Base-by-base conservation (phyloP, 208 protist species). In the Trypanosoma grayi region DNA sequence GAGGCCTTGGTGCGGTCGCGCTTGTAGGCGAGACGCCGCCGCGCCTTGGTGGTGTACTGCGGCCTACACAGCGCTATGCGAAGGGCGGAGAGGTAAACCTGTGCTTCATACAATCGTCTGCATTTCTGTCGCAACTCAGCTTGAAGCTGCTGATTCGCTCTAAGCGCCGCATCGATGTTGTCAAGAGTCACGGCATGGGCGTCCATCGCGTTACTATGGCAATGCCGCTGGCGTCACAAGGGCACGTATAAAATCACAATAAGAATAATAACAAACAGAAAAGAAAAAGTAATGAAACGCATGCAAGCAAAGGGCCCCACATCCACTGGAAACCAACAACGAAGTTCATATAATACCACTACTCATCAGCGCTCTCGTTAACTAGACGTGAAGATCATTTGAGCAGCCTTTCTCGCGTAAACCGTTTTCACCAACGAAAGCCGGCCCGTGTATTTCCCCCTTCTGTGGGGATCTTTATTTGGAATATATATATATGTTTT, bases 131-230 rank as follows among this genome's bases (percentile, higher is more conserved):
- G 28, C 30, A 70, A 27, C 25, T 31, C 27, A 10, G 1, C 16
- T 18, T 61, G 64, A 46, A 70, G 22, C 18, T 52, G 20, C 3
- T 6, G 27, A 46, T 70, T 70, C 28, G 1, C 37, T 4, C 14
- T 9, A 56, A 70, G 54, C 25, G 47, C 47, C 33, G 47, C 55
- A 20, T 70, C 37, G 11, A 70, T 39, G 37, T 56, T 30, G 13
- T 52, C 64, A 36, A 63, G n/a, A 41, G 55, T 56, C 25, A 27
- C 37, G 30, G 25, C 0, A 2, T 13, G 1, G 22, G 33, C 11
- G 37, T 0, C 20, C 56, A 53, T 53, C 28, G 34, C 45, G 7
- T 47, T 47, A 22, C n/a, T 31, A 14, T 36, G 4, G 3, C 31
- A 31, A 4, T 60, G 25, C 24, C 28, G 18, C 28, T 36, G n/a